Conservation (phyloP, 768 basidiomycete species). For the Rhodotorula babjevae region DNA sequence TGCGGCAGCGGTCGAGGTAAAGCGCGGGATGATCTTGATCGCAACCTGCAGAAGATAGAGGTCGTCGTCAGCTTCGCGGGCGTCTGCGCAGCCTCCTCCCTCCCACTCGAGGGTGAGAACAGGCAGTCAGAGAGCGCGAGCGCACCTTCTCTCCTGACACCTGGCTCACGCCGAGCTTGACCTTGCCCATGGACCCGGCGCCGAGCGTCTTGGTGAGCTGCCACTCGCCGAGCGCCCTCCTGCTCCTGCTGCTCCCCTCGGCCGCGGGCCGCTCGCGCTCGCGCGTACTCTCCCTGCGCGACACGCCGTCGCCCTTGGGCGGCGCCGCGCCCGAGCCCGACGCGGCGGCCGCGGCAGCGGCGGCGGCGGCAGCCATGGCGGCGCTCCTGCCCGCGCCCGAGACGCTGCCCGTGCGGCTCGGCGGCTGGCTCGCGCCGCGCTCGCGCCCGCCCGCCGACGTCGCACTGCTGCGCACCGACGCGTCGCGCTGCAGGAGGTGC, state of each 20-base stretch:
- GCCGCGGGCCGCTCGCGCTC: background rate
- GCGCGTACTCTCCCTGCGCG: background rate
- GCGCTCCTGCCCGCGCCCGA: background rate
- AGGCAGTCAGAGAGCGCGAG: background rate
- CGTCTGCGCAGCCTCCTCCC: conserved; percentile 13
- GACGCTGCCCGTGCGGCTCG: background rate
- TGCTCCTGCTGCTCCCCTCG: conserved; percentile 4
- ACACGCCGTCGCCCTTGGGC: background rate
- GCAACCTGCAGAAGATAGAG: conserved; percentile 63
- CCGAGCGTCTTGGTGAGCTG: conserved; percentile 93
- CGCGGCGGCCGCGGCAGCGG: no score
- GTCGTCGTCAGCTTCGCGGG: background rate
- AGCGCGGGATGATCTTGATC: conserved; percentile 96
- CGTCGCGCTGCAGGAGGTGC: background rate
- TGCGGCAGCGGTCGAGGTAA: conserved; percentile 59
- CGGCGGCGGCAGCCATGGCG: no score
- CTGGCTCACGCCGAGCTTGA: conserved; percentile 89
- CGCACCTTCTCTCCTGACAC: conserved; percentile 83
- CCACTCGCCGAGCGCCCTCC: conserved; percentile 73
- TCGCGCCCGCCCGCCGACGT: background rate
- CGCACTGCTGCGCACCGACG: background rate
- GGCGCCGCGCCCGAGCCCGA: no score
- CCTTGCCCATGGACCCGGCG: conserved; percentile 98
- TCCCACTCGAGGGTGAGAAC: background rate
- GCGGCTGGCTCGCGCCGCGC: background rate